phyloP scores from a whole-genome alignment of 1,284 basidiomycete species.

The Taiwanofungus camphoratus region DNA sequence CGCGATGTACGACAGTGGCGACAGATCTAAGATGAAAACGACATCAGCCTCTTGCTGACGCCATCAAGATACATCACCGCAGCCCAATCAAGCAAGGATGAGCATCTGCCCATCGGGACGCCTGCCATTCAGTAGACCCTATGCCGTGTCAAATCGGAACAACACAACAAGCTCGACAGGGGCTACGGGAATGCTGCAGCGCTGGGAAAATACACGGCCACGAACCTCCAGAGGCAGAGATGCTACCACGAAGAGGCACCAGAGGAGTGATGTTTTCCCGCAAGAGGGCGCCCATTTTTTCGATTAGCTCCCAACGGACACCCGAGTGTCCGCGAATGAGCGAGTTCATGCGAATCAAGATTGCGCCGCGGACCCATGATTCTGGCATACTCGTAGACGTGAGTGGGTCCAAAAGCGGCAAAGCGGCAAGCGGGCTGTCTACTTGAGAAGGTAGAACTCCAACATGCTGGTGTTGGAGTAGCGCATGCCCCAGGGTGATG shows the following conservation, averaged over 20 bases:
- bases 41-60: too few relatives aligned
- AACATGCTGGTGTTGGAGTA: slow-evolving; percentile 75
- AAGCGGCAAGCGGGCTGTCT: slow-evolving; percentile 35
- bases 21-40: slow-evolving; percentile 44
- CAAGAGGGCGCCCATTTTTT: slow-evolving; percentile 74
- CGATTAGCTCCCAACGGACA: slow-evolving; percentile 75
- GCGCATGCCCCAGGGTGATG: slow-evolving; percentile 63
- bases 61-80: too few relatives aligned
- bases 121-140: too few relatives aligned
- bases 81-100: slow-evolving; percentile 1
- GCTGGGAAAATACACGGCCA: slow-evolving; percentile 4
- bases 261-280: slow-evolving; percentile 72
- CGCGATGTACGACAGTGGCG: slow-evolving; percentile 82
- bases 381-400: slow-evolving; percentile 79
- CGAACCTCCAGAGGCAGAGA: slow-evolving; percentile 77
- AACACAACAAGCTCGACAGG: too few relatives aligned
- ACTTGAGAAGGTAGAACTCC: slow-evolving; percentile 59
- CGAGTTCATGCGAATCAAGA: slow-evolving; percentile 83
- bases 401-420: slow-evolving; percentile 65
- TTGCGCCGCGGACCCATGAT: slow-evolving; percentile 86
- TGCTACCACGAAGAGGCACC: slow-evolving; percentile 79
- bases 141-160: too few relatives aligned
- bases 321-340: slow-evolving; percentile 86
- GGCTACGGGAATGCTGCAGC: too few relatives aligned
- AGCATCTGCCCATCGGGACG: too few relatives aligned